A percentile compares a stretch with the other conserved stretches of the same genome.
These are phyloP conservation scores for Bisporella sp. DNA, from an alignment of 2,329 filamentous ascomycete species.

Conservation along the genomic window DNA sequence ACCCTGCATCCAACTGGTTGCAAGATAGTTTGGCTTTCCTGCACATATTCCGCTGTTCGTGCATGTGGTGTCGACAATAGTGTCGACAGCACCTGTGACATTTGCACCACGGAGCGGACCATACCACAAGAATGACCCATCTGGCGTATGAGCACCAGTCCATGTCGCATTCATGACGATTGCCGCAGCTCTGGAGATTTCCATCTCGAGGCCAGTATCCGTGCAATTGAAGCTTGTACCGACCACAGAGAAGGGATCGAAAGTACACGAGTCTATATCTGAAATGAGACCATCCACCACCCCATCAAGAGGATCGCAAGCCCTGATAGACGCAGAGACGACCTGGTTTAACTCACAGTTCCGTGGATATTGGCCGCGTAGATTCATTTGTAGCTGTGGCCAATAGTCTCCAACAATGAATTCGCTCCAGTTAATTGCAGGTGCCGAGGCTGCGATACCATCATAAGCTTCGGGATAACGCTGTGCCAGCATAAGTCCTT, in stretches of 20 bases:
- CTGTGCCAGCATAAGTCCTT: conserved; percentile 30
- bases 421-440: conserved; percentile 27
- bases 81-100: neutral
- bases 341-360: conserved; percentile 10
- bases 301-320: conserved; percentile 14
- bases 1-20: conserved; percentile 26
- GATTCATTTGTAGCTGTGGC: conserved; percentile 10
- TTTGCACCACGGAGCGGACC: conserved; percentile 4
- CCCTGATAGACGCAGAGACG: neutral
- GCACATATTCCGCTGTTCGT: conserved; percentile 6
- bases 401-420: conserved; percentile 3
- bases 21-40: conserved; percentile 25
- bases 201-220: neutral
- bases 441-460: conserved; percentile 31
- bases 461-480: conserved; percentile 30
- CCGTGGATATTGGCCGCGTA: conserved; percentile 1
- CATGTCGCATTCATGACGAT: conserved; percentile 3
- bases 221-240: conserved; percentile 1
- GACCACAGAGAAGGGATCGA: conserved; percentile 4
- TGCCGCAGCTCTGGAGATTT: conserved; percentile 1
- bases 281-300: conserved; percentile 11
- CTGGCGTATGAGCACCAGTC: conserved; percentile 3
- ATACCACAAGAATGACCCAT: conserved; percentile 7
- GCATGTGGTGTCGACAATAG: neutral
- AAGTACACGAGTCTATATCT: conserved; percentile 5